Evolutionary conservation across 2,329 filamentous ascomycete species (phyloP).

Genomic region (Monosporascus sp.): DNA sequence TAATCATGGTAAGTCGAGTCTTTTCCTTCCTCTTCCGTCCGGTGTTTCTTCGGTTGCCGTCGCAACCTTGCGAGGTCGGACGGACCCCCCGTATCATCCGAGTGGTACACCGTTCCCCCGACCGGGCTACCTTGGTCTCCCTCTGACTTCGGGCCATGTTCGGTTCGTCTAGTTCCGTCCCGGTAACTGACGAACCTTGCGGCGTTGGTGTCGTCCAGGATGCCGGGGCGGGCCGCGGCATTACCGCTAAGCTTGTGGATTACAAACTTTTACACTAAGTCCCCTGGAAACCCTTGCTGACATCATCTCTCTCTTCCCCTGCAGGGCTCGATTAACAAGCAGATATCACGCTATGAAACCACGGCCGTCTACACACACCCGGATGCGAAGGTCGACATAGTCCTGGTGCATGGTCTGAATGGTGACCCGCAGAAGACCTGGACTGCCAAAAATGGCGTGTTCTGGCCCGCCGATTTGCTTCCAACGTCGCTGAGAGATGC

Average conservation of each 20-base stretch:
- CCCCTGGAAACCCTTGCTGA: neutral
- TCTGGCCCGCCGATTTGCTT: conserved; percentile 66
- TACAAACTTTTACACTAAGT: neutral
- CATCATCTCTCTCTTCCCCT: conserved; percentile 1
- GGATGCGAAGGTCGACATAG: conserved; percentile 56
- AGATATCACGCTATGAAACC: conserved; percentile 51
- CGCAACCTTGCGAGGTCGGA: neutral
- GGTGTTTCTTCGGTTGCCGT: neutral
- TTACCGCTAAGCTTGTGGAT: neutral
- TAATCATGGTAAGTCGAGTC: conserved; percentile 14
- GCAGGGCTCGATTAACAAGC: conserved; percentile 43
- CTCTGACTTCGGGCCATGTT: neutral
- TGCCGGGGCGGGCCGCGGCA: neutral
- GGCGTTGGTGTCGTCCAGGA: neutral
- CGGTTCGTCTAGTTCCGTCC: neutral
- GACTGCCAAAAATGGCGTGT: conserved; percentile 50
- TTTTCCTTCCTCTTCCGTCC: conserved; percentile 2
- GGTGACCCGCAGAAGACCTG: conserved; percentile 61
- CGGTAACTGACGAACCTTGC: neutral
- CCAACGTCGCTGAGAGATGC: conserved; percentile 51
- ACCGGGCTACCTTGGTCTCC: neutral
- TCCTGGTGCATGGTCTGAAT: conserved; percentile 67
- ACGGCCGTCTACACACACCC: conserved; percentile 55
- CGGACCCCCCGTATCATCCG: neutral
- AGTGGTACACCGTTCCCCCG: neutral